phyloP scores from a whole-genome alignment of 805 yeast genomes.

The Metschnikowia chrysomelidarum region DNA sequence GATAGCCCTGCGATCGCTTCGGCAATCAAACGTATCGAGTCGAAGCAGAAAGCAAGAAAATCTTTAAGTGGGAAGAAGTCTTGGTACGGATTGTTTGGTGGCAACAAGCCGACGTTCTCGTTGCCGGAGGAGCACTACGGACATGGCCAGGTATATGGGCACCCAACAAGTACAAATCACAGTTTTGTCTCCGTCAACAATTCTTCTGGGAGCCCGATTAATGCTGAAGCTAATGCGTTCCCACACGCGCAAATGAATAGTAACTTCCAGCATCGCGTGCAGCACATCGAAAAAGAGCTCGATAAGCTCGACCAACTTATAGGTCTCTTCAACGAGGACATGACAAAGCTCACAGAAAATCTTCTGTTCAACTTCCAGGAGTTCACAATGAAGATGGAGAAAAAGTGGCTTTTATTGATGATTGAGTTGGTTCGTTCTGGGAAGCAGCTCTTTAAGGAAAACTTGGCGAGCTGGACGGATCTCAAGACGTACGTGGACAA shows the following conservation, averaged over 20 bases:
- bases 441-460: slow-evolving; percentile 24
- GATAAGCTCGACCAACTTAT: slow-evolving; percentile 49
- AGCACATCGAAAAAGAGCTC: slow-evolving; percentile 41
- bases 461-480: slow-evolving; percentile 29
- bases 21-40: slow-evolving; percentile 34
- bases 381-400: slow-evolving; percentile 38
- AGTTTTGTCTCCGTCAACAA: background rate
- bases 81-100: slow-evolving; percentile 47
- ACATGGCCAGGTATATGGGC: background rate
- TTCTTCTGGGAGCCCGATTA: slow-evolving; percentile 1
- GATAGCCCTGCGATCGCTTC: slow-evolving; percentile 39
- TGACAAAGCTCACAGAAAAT: slow-evolving; percentile 41
- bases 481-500: slow-evolving; percentile 21
- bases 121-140: slow-evolving; percentile 14
- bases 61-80: slow-evolving; percentile 27
- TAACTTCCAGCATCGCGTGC: slow-evolving; percentile 29
- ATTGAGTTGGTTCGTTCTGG: slow-evolving; percentile 36
- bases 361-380: slow-evolving; percentile 41
- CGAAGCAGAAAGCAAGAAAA: slow-evolving; percentile 20
- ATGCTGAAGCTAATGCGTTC: slow-evolving; percentile 4
- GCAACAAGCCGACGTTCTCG: slow-evolving; percentile 23
- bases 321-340: slow-evolving; percentile 41
- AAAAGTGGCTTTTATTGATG: slow-evolving; percentile 38
- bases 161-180: background rate
- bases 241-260: slow-evolving; percentile 8